Evolutionary conservation across 805 yeast genomes (phyloP).

Genomic region (Metschnikowia colocasiae): DNA sequence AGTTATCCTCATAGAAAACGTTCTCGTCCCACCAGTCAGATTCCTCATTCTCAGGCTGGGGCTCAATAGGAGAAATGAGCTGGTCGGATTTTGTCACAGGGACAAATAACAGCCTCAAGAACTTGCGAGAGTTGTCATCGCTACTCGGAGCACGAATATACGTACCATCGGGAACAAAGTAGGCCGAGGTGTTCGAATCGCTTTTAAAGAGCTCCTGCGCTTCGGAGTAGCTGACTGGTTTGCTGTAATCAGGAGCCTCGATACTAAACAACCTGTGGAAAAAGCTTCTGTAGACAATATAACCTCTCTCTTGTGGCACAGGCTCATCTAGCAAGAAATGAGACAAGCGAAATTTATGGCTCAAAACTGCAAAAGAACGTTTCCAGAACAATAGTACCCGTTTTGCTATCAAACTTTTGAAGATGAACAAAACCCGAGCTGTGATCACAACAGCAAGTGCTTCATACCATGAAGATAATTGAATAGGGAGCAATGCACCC

Average conservation of each 20-base stretch:
- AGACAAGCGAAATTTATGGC: constrained; percentile 62
- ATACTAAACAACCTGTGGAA: constrained; percentile 42
- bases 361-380: constrained; percentile 50
- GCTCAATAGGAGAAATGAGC: constrained; percentile 35
- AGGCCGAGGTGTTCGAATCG: constrained; percentile 43
- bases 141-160: constrained; percentile 83
- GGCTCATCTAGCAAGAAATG: constrained; percentile 73
- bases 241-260: constrained; percentile 49
- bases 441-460: constrained; percentile 4
- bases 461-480: constrained; percentile 9
- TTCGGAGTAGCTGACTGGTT: constrained; percentile 50
- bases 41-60: constrained; percentile 20
- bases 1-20: constrained; percentile 38
- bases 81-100: constrained; percentile 79
- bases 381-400: constrained; percentile 58
- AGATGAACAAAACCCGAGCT: constrained; percentile 4
- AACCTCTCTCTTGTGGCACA: constrained; percentile 66
- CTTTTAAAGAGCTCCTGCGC: constrained; percentile 43
- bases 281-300: constrained; percentile 51
- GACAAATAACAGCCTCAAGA: constrained; percentile 65
- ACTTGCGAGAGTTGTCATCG: constrained; percentile 68
- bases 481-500: constrained; percentile 27
- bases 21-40: constrained; percentile 40
- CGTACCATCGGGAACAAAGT: constrained; percentile 76
- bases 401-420: constrained; percentile 15